Percentiles rank a stretch among this genome's conserved stretches.
These are phyloP conservation scores for Medicago ruthenica DNA, from an alignment of 306 rosid genomes.

Conservation along the genomic window DNA sequence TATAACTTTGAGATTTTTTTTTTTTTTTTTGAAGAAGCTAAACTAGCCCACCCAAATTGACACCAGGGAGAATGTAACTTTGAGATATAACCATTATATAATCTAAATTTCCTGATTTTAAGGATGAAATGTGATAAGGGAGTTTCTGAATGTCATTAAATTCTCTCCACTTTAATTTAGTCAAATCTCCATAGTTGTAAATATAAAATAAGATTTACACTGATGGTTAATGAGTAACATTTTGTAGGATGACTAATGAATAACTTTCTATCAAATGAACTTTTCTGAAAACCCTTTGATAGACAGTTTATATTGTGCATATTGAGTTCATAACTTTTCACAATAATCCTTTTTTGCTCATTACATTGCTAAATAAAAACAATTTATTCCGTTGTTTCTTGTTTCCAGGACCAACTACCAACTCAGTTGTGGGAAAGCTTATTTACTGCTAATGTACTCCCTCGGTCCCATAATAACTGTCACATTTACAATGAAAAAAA, in stretches of 20 bases:
- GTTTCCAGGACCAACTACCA: conserved; percentile 52
- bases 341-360: conserved; percentile 7
- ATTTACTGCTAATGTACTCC: conserved; percentile 41
- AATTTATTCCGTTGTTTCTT: conserved; percentile 27
- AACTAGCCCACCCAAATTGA: no score
- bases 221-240: not conserved
- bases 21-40: no score
- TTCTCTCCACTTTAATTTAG: conserved; percentile 21
- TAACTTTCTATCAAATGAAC: conserved; percentile 21
- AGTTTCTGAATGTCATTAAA: conserved; percentile 3
- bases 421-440: conserved; percentile 51
- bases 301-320: not conserved
- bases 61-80: not conserved
- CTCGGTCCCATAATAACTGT: no score
- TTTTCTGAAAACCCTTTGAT: not conserved
- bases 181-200: conserved; percentile 7
- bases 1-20: conserved; percentile 8
- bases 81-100: not conserved
- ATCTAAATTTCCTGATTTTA: conserved; percentile 5
- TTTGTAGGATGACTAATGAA: conserved; percentile 22
- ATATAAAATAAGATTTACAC: conserved; percentile 7
- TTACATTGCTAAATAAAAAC: conserved; percentile 32
- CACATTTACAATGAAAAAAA: no score
- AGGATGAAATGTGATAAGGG: not conserved
- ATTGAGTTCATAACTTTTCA: conserved; percentile 1